Evolutionary conservation across 129 eudicot genomes (phyloP).

Genomic region (Tagetes erecta): DNA sequence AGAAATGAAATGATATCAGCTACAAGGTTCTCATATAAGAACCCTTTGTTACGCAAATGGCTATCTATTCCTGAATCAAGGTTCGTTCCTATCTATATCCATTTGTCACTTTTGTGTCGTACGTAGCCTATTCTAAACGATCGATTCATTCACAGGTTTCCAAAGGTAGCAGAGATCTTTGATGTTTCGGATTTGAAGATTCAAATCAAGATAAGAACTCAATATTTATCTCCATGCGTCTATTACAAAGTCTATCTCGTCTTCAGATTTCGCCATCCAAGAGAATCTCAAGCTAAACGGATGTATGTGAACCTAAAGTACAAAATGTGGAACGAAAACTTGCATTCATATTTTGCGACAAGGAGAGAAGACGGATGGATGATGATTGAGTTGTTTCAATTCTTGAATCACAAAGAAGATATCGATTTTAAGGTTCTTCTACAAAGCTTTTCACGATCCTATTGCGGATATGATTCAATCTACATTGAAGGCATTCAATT

Average conservation of each 20-base stretch:
- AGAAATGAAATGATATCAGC: slow-evolving; percentile 7
- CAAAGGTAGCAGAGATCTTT: not conserved
- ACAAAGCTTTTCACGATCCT: slow-evolving; percentile 8
- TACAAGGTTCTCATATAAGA: not conserved
- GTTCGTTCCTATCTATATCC: not conserved
- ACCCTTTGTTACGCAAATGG: not conserved
- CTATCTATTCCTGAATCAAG: slow-evolving; percentile 6
- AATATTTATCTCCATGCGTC: not conserved
- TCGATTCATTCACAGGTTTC: not conserved
- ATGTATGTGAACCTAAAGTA: slow-evolving; percentile 20
- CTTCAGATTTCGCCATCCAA: not conserved
- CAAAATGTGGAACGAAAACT: not conserved
- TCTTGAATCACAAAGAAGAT: slow-evolving; percentile 8
- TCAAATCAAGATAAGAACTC: not conserved
- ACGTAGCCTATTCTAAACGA: no score
- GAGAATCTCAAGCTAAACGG: not conserved
- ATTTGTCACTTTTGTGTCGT: no score
- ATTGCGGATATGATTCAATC: slow-evolving; percentile 6
- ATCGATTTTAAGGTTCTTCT: slow-evolving; percentile 9
- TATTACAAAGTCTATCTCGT: not conserved
- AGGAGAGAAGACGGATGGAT: slow-evolving; percentile 9
- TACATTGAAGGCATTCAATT: slow-evolving; percentile 17
- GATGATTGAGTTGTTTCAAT: slow-evolving; percentile 7
- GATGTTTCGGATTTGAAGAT: not conserved
- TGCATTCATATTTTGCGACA: slow-evolving; percentile 11